Evolutionary conservation across 257 asterid genomes (phyloP).

Genomic region (Nyctanthes arbortristis): DNA sequence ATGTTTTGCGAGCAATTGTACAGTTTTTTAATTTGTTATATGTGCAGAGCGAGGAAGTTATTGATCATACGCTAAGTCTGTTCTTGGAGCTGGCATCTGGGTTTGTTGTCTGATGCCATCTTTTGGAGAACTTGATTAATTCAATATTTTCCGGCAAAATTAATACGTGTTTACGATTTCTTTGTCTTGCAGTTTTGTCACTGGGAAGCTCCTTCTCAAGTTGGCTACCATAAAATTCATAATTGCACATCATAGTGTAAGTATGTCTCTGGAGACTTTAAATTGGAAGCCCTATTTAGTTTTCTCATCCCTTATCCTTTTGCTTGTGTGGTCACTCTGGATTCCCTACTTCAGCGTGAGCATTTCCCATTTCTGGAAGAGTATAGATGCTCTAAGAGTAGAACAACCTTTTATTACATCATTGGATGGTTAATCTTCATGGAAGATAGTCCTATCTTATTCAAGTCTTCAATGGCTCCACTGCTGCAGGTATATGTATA

Average conservation of each 20-base stretch:
- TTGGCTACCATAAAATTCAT: slow-evolving; percentile 92
- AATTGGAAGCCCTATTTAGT: slow-evolving; percentile 11
- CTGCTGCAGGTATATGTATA: slow-evolving; percentile 76
- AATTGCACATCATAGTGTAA: slow-evolving; percentile 79
- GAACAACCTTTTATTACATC: slow-evolving; percentile 88
- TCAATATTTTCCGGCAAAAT: slow-evolving; percentile 13
- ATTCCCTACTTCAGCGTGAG: slow-evolving; percentile 60
- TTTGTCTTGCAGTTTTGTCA: slow-evolving; percentile 71
- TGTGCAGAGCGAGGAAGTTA: slow-evolving; percentile 82
- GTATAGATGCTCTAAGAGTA: slow-evolving; percentile 83
- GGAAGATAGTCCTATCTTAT: slow-evolving; percentile 79
- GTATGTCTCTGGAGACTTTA: slow-evolving; percentile 27
- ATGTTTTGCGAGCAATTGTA: slow-evolving; percentile 15
- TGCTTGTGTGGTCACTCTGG: slow-evolving; percentile 16
- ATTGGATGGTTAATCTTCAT: slow-evolving; percentile 89
- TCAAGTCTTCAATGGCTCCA: slow-evolving; percentile 95
- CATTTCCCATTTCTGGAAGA: slow-evolving; percentile 92
- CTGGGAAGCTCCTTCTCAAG: slow-evolving; percentile 92
- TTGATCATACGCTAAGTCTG: slow-evolving; percentile 84
- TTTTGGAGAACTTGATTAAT: slow-evolving; percentile 5
- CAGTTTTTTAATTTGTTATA: slow-evolving; percentile 29
- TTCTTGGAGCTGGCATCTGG: slow-evolving; percentile 97
- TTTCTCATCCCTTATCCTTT: slow-evolving; percentile 14
- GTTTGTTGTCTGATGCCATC: slow-evolving; percentile 42
- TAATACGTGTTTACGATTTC: slow-evolving; percentile 16